These are phyloP conservation scores for Sugiyamaella xylanicola DNA, from an alignment of 1,139 yeast species.

Conservation along the genomic window DNA sequence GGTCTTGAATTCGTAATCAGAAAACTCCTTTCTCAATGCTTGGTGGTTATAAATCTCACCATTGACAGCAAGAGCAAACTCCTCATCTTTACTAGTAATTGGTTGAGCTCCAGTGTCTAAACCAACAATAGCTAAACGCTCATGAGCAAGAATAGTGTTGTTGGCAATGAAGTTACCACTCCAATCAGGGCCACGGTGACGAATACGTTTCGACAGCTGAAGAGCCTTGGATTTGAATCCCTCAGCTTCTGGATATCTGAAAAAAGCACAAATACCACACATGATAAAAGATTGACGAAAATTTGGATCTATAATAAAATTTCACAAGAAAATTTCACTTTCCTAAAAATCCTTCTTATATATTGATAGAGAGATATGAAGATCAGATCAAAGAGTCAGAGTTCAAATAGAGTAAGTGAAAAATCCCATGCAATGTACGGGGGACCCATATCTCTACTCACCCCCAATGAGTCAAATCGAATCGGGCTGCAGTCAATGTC, in stretches of 20 bases:
- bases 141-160: constrained; percentile 81
- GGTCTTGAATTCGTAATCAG: constrained; percentile 76
- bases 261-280: constrained; percentile 99
- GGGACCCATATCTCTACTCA: neutral
- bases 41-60: constrained; percentile 99
- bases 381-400: constrained; percentile 9
- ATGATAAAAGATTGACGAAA: constrained; percentile 35
- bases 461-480: neutral
- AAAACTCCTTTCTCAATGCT: constrained; percentile 72
- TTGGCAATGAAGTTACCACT: constrained; percentile 82
- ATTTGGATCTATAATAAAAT: too few species aligned
- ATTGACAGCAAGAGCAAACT: constrained; percentile 79
- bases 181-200: constrained; percentile 99
- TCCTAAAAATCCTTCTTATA: neutral
- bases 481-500: neutral
- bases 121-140: constrained; percentile 90
- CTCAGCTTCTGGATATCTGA: constrained; percentile 75
- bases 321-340: neutral
- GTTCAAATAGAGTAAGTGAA: constrained; percentile 8
- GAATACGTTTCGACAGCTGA: constrained; percentile 82
- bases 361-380: too few species aligned
- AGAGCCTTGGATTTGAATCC: constrained; percentile 84
- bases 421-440: neutral
- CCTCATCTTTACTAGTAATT: constrained; percentile 75
- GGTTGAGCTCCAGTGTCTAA: constrained; percentile 98